Percentiles rank a stretch among this genome's conserved stretches.
Evolutionary conservation across 257 asterid genomes (phyloP).

Genomic region (Solanum neorickii): DNA sequence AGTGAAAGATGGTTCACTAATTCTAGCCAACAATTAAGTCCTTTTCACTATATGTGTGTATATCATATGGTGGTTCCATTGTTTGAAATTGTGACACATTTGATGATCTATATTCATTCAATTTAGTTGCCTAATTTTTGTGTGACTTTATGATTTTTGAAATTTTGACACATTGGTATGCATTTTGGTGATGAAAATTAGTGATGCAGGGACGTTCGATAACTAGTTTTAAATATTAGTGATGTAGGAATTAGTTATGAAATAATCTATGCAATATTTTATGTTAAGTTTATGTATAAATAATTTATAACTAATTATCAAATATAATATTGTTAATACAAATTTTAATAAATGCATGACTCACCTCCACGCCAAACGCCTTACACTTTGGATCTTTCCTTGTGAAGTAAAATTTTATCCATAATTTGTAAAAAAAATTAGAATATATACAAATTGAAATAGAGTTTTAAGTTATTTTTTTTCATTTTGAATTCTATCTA

Average conservation of each 20-base stretch:
- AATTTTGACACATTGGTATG: neutral
- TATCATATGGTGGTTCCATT: neutral
- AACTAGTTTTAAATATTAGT: neutral
- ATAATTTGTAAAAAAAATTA: neutral
- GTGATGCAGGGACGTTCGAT: neutral
- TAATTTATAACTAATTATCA: too few relatives aligned
- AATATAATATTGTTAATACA: too few relatives aligned
- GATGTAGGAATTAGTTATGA: neutral
- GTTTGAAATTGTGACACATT: neutral
- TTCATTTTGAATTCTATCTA: neutral
- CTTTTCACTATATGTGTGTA: neutral
- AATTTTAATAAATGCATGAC: neutral
- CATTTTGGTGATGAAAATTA: neutral
- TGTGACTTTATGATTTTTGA: neutral
- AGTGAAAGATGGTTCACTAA: neutral
- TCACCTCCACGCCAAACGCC: neutral
- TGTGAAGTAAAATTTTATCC: neutral
- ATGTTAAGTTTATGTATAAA: neutral
- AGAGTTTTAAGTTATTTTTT: neutral
- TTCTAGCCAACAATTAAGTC: neutral
- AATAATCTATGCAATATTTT: neutral
- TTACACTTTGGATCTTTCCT: too few relatives aligned
- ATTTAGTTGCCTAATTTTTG: neutral
- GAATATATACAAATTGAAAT: too few relatives aligned
- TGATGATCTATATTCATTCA: neutral